phyloP scores from a whole-genome alignment of 2,329 filamentous ascomycete genomes.

The Ophiocordyceps camponoti-rufipedis region DNA sequence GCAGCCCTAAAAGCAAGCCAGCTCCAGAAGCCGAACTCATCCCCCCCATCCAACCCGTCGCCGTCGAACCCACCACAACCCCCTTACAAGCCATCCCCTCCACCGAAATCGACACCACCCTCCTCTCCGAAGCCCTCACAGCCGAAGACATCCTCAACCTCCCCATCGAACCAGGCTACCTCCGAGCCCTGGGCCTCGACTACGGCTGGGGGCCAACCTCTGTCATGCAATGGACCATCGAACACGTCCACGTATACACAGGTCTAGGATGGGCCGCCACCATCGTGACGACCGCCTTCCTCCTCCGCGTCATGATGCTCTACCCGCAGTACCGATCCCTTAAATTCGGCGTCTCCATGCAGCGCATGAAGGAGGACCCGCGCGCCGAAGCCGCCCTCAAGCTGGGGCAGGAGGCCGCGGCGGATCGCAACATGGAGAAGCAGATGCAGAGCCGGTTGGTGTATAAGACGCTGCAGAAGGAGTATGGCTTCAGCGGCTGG shows the following conservation, averaged over 20 bases:
- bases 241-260: constrained; percentile 61
- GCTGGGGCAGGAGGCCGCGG: constrained; percentile 16
- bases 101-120: constrained; percentile 12
- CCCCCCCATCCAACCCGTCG: too few species aligned
- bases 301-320: constrained; percentile 47
- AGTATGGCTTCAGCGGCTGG: constrained; percentile 15
- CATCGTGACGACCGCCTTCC: constrained; percentile 45
- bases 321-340: constrained; percentile 31
- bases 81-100: constrained; percentile 1
- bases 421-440: constrained; percentile 26
- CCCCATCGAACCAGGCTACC: constrained; percentile 63
- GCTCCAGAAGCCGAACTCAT: neutral
- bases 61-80: neutral
- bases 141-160: constrained; percentile 34
- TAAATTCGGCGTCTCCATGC: constrained; percentile 33
- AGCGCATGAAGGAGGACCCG: constrained; percentile 34
- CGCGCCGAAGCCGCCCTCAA: constrained; percentile 29
- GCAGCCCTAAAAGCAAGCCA: neutral
- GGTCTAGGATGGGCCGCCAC: constrained; percentile 72
- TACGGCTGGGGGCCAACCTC: constrained; percentile 70
- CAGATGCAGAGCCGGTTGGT: constrained; percentile 10
- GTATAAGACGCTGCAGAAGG: constrained; percentile 16
- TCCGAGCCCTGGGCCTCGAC: constrained; percentile 68
- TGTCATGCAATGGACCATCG: constrained; percentile 55
- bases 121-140: constrained; percentile 16